These are phyloP conservation scores for Lepidopterella palustris DNA, from an alignment of 495 filamentous ascomycete genomes.

Conservation along the genomic window DNA sequence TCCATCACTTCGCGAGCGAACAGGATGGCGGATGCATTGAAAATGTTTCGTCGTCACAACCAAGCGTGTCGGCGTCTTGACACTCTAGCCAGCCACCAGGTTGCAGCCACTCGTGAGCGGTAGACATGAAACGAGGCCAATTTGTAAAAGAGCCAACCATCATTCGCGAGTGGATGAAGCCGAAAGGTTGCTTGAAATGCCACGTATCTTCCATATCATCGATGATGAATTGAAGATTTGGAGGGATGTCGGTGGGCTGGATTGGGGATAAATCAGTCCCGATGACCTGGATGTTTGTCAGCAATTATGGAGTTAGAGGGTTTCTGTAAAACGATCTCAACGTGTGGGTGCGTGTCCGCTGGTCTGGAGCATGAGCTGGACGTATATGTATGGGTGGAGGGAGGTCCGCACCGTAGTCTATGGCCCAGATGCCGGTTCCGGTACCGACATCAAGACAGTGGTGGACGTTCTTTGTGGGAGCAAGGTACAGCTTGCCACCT, in stretches of 20 bases:
- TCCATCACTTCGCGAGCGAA: background rate
- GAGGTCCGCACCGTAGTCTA: slow-evolving; percentile 14
- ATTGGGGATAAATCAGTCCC: slow-evolving; percentile 21
- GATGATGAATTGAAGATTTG: slow-evolving; percentile 19
- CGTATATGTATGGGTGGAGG: background rate
- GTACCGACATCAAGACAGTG: slow-evolving; percentile 22
- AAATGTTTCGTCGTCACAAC: background rate
- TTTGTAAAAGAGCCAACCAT: slow-evolving; percentile 12
- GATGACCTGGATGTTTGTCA: slow-evolving; percentile 3
- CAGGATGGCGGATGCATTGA: background rate
- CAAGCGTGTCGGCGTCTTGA: slow-evolving; percentile 12
- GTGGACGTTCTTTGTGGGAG: slow-evolving; percentile 34
- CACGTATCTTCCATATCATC: slow-evolving; percentile 20
- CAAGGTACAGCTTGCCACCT: slow-evolving; percentile 48
- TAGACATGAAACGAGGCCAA: slow-evolving; percentile 3
- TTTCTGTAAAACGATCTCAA: background rate
- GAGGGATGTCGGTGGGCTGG: slow-evolving; percentile 20
- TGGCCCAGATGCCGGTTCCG: slow-evolving; percentile 22
- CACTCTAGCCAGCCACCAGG: slow-evolving; percentile 19
- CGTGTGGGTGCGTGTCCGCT: slow-evolving; percentile 12
- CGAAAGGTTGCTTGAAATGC: slow-evolving; percentile 13
- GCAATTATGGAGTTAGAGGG: background rate
- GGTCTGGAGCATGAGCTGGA: background rate
- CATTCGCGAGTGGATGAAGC: slow-evolving; percentile 20
- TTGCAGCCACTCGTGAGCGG: slow-evolving; percentile 7